Conservation (phyloP, 345 rosid species). For the Syzygium oleosum region DNA sequence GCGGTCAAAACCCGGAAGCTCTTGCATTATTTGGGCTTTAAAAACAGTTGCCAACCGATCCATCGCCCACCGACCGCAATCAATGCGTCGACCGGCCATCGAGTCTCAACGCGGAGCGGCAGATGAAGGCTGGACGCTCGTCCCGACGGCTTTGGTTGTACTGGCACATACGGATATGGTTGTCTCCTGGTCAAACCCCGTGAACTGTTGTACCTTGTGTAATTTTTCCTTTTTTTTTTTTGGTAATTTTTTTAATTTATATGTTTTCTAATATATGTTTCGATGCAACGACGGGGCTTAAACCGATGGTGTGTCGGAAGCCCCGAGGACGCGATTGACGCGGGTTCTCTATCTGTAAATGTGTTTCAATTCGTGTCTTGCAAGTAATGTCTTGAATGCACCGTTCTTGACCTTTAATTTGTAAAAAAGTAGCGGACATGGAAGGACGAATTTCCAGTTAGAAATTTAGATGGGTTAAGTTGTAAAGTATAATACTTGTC, state of each 20-base stretch:
- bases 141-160: not conserved
- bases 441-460: not conserved
- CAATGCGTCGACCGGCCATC: not conserved
- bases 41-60: not conserved
- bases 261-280: not conserved
- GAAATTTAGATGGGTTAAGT: not conserved
- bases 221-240: not conserved
- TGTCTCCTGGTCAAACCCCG: not conserved
- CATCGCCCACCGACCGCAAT: not conserved
- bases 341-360: not conserved
- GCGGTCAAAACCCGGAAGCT: not conserved
- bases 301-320: not conserved
- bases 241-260: not conserved
- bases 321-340: not conserved
- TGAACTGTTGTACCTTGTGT: not conserved
- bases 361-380: not conserved
- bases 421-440: not conserved
- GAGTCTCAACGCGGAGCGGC: not conserved
- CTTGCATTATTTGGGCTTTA: not conserved
- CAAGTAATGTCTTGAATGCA: not conserved
- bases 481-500: not conserved
- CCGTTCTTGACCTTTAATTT: not conserved
- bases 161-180: not conserved
- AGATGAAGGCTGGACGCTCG: not conserved
- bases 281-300: fast-evolving